Conservation (phyloP, 2,329 filamentous ascomycete species). For the Aspergillus tanneri region DNA sequence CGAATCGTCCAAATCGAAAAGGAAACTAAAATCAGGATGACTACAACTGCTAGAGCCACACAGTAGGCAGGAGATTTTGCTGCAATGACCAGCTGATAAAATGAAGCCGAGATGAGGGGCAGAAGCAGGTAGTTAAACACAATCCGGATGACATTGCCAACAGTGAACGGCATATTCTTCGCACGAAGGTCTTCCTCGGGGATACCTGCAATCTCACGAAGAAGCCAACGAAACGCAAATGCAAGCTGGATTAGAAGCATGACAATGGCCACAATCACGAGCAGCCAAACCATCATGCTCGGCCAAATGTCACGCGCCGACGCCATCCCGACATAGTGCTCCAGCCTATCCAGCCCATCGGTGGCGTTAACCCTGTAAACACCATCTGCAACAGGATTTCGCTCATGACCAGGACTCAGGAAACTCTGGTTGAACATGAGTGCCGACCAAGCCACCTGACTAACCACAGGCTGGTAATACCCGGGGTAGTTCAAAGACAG, state of each 20-base stretch:
- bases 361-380: slow-evolving; percentile 78
- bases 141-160: slow-evolving; percentile 77
- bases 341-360: slow-evolving; percentile 76
- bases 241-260: slow-evolving; percentile 71
- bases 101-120: slow-evolving; percentile 79
- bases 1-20: slow-evolving; percentile 77
- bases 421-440: slow-evolving; percentile 94
- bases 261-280: slow-evolving; percentile 69
- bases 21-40: slow-evolving; percentile 69
- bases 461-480: slow-evolving; percentile 88
- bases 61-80: slow-evolving; percentile 65
- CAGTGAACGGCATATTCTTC: slow-evolving; percentile 86
- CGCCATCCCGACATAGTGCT: slow-evolving; percentile 79
- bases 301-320: slow-evolving; percentile 81
- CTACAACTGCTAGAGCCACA: slow-evolving; percentile 71
- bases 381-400: slow-evolving; percentile 71
- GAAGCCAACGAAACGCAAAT: slow-evolving; percentile 74
- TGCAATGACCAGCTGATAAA: slow-evolving; percentile 86
- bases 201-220: slow-evolving; percentile 67
- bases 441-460: slow-evolving; percentile 81
- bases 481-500: slow-evolving; percentile 87
- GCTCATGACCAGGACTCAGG: slow-evolving; percentile 66
- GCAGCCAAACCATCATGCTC: slow-evolving; percentile 87
- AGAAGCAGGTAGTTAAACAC: slow-evolving; percentile 91
- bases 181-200: slow-evolving; percentile 82